phyloP scores from a whole-genome alignment of 225 moss, liverwort and hornwort genomes.

The Polytrichum commune region DNA sequence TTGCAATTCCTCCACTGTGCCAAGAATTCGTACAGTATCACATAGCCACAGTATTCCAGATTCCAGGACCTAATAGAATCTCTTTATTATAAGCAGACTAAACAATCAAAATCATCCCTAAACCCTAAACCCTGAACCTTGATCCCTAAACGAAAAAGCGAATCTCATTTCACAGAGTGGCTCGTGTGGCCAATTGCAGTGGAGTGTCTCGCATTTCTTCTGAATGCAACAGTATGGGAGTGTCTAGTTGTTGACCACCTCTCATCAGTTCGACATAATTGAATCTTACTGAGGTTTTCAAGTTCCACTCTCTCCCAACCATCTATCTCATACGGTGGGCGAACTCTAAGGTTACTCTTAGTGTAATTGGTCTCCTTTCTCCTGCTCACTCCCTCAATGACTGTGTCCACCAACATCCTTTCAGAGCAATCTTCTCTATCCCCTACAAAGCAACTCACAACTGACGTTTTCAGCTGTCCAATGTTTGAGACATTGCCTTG shows the following conservation, averaged over 20 bases:
- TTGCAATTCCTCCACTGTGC: no score
- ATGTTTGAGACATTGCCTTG: not conserved
- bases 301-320: slow-evolving; percentile 54
- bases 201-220: slow-evolving; percentile 10
- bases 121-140: no score
- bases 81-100: no score
- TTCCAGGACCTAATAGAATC: no score
- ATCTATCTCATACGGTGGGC: slow-evolving; percentile 35
- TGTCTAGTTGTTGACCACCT: slow-evolving; percentile 61
- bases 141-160: no score
- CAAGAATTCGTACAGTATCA: no score
- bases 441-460: not conserved
- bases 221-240: slow-evolving; percentile 47
- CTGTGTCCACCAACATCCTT: not conserved
- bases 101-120: no score
- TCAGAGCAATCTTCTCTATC: not conserved
- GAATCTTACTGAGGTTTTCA: slow-evolving; percentile 30
- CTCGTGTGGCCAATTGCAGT: no score
- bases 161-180: no score
- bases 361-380: not conserved
- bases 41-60: no score
- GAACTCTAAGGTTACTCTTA: not conserved
- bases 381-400: not conserved
- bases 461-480: not conserved
- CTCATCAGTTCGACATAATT: slow-evolving; percentile 63